Percentiles rank a stretch among this genome's conserved stretches.
Evolutionary conservation across 2,329 filamentous ascomycete species (phyloP).

Genomic region (Emmonsiellopsis sp.): DNA sequence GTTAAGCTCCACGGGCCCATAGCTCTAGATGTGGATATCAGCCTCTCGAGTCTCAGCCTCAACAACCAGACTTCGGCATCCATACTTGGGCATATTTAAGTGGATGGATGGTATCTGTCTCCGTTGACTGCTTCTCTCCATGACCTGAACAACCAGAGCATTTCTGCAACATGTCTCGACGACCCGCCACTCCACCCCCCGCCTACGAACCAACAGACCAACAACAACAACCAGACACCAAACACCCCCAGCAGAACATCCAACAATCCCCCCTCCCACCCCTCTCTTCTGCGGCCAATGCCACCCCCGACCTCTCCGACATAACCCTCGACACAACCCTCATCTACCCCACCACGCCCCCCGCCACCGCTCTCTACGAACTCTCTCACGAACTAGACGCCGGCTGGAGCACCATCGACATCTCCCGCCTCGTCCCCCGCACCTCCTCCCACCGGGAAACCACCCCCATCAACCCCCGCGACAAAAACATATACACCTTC

Average conservation of each 20-base stretch:
- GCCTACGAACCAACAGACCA: background rate
- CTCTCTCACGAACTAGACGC: slow-evolving; percentile 10
- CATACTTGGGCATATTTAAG: too few species aligned
- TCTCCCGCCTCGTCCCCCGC: slow-evolving; percentile 8
- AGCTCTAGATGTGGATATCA: too few species aligned
- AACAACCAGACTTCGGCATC: too few species aligned
- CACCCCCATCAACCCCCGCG: background rate
- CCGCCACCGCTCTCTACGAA: slow-evolving; percentile 9
- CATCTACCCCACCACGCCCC: slow-evolving; percentile 8
- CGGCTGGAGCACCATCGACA: slow-evolving; percentile 6
- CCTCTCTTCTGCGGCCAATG: background rate
- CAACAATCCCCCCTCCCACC: background rate
- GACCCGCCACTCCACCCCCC: background rate
- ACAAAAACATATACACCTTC: slow-evolving; percentile 12
- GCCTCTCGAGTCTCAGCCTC: too few species aligned
- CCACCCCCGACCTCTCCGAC: slow-evolving; percentile 3
- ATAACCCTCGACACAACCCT: slow-evolving; percentile 10
- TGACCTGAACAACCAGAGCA: too few species aligned
- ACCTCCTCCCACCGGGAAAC: background rate
- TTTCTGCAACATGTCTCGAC: too few species aligned
- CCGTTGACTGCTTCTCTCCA: too few species aligned
- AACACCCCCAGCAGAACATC: background rate
- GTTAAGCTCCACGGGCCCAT: too few species aligned
- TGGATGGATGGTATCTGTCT: too few species aligned
- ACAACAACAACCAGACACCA: background rate